Evolutionary conservation across 495 filamentous ascomycete genomes (phyloP).

Genomic region (Podospora sp.): DNA sequence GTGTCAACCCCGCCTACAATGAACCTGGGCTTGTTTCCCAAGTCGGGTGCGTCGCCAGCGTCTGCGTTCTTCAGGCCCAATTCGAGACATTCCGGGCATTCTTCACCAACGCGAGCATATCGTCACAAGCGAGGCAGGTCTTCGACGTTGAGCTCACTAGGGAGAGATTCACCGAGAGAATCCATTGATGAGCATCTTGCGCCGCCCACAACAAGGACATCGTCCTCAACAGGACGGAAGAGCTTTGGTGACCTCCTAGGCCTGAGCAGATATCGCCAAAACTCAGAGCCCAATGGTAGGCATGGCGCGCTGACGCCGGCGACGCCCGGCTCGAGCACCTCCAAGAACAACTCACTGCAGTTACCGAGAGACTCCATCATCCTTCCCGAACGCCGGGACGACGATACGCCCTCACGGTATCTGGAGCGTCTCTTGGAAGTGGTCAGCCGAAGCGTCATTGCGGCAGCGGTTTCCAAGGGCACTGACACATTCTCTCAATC

Average conservation of each 20-base stretch:
- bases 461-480: constrained; percentile 78
- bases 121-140: constrained; percentile 70
- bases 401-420: constrained; percentile 89
- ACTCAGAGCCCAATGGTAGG: constrained; percentile 56
- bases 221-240: constrained; percentile 81
- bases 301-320: constrained; percentile 65
- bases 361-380: constrained; percentile 62
- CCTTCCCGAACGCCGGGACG: constrained; percentile 78
- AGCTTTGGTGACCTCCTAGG: constrained; percentile 89
- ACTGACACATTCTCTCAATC: constrained; percentile 80
- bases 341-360: constrained; percentile 72
- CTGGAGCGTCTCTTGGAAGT: constrained; percentile 77
- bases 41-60: constrained; percentile 51
- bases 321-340: constrained; percentile 66
- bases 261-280: constrained; percentile 73
- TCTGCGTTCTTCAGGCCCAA: constrained; percentile 60
- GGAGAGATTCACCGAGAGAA: constrained; percentile 51
- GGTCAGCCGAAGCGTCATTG: constrained; percentile 76
- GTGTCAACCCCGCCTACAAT: constrained; percentile 41
- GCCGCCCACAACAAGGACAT: constrained; percentile 66
- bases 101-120: constrained; percentile 65
- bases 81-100: constrained; percentile 70
- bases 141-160: constrained; percentile 82
- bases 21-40: constrained; percentile 30
- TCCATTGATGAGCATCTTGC: constrained; percentile 60